Evolutionary conservation across 257 asterid species (phyloP).

Genomic region (Solanum tarapatanum): DNA sequence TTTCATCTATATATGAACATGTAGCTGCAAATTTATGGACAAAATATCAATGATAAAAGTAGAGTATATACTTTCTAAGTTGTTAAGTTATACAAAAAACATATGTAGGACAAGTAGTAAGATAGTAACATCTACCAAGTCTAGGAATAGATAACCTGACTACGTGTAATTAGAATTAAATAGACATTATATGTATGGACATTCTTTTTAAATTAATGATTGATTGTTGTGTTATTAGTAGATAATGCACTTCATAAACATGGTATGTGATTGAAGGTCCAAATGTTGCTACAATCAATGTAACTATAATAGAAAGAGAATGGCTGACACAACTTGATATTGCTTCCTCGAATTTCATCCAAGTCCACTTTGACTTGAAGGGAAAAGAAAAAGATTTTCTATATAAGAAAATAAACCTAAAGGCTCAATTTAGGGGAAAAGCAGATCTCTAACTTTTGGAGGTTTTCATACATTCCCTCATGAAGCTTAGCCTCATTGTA

Average conservation of each 20-base stretch:
- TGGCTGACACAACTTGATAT: background rate
- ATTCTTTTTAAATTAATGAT: background rate
- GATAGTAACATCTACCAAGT: too few species aligned
- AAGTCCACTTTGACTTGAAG: background rate
- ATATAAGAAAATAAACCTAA: background rate
- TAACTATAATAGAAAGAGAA: background rate
- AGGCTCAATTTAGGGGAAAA: background rate
- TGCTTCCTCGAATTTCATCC: background rate
- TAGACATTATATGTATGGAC: too few species aligned
- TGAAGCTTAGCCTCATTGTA: constrained; percentile 91
- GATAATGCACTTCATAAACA: background rate
- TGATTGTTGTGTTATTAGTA: background rate
- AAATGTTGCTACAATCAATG: background rate
- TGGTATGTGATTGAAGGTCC: background rate
- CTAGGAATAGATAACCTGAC: too few species aligned
- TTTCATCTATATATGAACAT: too few species aligned
- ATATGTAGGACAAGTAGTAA: too few species aligned
- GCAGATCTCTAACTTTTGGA: constrained; percentile 64
- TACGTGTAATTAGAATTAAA: too few species aligned
- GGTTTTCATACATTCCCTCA: constrained; percentile 58
- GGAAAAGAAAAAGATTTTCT: background rate
- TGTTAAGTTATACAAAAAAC: too few species aligned
- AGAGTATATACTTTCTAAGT: too few species aligned
- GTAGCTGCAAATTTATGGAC: too few species aligned
- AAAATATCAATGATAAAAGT: too few species aligned